Base-by-base conservation (phyloP, 148 eudicot genomes). In the Talinum fruticosum region DNA sequence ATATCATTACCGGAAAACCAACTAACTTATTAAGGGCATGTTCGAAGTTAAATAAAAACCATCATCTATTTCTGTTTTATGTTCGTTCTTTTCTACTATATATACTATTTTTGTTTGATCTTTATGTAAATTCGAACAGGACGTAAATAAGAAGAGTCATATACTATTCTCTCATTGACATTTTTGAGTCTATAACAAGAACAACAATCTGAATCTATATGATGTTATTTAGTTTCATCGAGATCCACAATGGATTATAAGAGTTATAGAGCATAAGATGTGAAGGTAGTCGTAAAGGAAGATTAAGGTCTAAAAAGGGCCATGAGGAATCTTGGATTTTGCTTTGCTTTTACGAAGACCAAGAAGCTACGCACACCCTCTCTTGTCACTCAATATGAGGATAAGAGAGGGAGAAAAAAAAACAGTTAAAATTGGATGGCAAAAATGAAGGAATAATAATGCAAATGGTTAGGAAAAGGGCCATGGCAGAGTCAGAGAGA, bases 261-360 rank as follows among this genome's bases (percentile, higher is more conserved):
- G 44, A 24, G 30, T 38, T 41, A 37, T 23, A 36, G 45, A 32
- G 18, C 18, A 59, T 3, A 2, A 8, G 64, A 59, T 59, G 12
- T n/a, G 28, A 59, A 59, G 64, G 1, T 16, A 23, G 64, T 59
- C 64, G 2, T 59, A 30, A 35, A 10, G 30, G 30, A 8, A 30
- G 51, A 37, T 33, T 23, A 66, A 62, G 75, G 84, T 78, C 84
- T 75, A 66, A 83, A 83, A 85, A 75, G 86, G 79, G 83, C 57
- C 12, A 41, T 74, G 83, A 68, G 84, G 88, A 85, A 82, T 82
- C 81, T 82, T 82, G 78, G 75, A 82, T 82, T 41, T 73, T 66
- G 81, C 51, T 77, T 76, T 80, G 78, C 85, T 83, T 85, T 85
- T 47, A 79, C 88, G 71, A 80, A 74, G 82, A 85, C 86, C 88